phyloP scores from a whole-genome alignment of 495 filamentous ascomycete genomes.

The Sordaria brevicollis region DNA sequence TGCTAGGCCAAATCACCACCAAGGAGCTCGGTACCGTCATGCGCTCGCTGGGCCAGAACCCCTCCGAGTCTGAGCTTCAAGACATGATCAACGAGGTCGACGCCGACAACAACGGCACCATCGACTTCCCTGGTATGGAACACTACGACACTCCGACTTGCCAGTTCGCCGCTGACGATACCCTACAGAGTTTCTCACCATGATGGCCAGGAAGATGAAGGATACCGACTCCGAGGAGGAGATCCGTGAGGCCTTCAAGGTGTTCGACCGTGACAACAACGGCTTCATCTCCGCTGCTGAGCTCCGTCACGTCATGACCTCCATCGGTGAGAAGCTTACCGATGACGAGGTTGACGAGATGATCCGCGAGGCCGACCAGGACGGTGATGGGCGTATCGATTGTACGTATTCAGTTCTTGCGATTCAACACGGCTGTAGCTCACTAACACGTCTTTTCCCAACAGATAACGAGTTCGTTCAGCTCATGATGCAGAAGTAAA shows the following conservation, averaged over 20 bases:
- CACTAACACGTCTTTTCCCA: conserved; percentile 23
- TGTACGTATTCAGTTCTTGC: conserved; percentile 44
- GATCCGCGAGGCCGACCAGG: conserved; percentile 98
- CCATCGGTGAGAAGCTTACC: conserved; percentile 97
- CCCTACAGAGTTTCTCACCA: conserved; percentile 82
- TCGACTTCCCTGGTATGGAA: conserved; percentile 87
- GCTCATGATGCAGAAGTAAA: conserved; percentile 99
- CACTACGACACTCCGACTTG: neutral
- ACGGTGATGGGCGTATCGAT: conserved; percentile 92
- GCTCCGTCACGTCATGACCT: conserved; percentile 98
- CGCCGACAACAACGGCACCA: conserved; percentile 98
- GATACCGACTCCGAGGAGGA: conserved; percentile 99
- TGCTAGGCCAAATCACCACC: conserved; percentile 92
- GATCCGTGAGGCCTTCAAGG: conserved; percentile 72
- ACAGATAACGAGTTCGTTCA: conserved; percentile 99
- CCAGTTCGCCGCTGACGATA: conserved; percentile 15
- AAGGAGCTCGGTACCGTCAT: conserved; percentile 99
- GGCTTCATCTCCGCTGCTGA: conserved; percentile 98
- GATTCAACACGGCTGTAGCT: neutral
- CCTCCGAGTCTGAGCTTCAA: conserved; percentile 95
- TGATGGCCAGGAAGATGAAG: conserved; percentile 99
- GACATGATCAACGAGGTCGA: conserved; percentile 99
- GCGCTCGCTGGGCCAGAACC: conserved; percentile 99
- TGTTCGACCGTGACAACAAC: conserved; percentile 97
- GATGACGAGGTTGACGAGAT: conserved; percentile 99